Conservation (phyloP, 2,329 filamentous ascomycete genomes). For the Apiospora aurea region DNA sequence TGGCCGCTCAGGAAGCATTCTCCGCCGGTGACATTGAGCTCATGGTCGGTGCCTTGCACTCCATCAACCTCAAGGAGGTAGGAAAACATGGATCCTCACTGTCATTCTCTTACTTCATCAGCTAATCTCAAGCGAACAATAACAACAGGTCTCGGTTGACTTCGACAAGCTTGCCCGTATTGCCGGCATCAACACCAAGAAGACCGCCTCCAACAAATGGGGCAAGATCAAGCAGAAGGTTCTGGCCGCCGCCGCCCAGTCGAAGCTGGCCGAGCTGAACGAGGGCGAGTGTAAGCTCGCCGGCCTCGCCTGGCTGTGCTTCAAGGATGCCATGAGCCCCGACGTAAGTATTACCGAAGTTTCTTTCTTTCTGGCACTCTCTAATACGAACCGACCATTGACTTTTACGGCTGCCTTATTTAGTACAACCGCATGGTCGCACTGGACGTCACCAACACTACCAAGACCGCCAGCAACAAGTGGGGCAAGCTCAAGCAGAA, state of each 20-base stretch:
- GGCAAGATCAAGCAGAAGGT: background rate
- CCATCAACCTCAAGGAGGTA: background rate
- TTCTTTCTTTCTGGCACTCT: background rate
- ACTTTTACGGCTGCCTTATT: background rate
- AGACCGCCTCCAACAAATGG: conserved; percentile 1
- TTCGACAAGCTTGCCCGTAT: background rate
- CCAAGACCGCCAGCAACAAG: background rate
- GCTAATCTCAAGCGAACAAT: background rate
- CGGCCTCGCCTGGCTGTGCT: background rate
- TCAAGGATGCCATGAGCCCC: no score
- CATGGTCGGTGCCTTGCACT: background rate
- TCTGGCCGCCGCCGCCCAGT: background rate
- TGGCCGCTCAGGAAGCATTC: background rate
- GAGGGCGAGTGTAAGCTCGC: background rate
- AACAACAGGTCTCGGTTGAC: background rate
- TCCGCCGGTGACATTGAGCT: background rate
- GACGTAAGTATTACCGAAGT: background rate
- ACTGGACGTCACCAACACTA: background rate
- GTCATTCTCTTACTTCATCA: background rate
- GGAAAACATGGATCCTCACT: background rate
- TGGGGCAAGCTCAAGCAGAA: background rate
- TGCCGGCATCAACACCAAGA: background rate
- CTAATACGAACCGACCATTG: background rate
- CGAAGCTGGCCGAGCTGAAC: background rate
- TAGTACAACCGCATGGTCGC: background rate